Base-by-base conservation (phyloP, 306 rosid genomes). In the Sicyos baderoa region DNA sequence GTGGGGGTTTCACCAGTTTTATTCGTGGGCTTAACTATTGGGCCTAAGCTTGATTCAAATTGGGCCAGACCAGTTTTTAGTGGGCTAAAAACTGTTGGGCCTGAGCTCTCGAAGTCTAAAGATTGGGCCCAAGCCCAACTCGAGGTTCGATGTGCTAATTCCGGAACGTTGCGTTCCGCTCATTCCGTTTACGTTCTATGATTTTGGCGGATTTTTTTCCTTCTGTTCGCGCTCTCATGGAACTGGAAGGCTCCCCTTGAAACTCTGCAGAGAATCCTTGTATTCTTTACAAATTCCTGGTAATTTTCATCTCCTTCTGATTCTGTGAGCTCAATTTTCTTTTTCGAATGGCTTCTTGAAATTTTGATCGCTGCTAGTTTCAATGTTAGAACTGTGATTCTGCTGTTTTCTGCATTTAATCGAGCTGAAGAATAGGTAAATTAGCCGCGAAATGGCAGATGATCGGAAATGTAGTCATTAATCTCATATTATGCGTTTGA, bases 391-490 rank as follows among this genome's bases (percentile, higher is more conserved):
- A 22, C 54, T 21, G 29, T 45, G 37, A 45, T 0, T 45, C 1
- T 21, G 4, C 12, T 64, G 44, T 64, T 5, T 7, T 9, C 11
- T 64, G 21, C 18, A 45, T 19, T 65, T 22, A 4, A 4, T 13
- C 7, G 21, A 65, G 71, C 54, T 2, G 54, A 65, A 21, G 71
- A 19, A 65, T 22, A 63, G 19, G 32, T 13, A 22, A 45, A 21
- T 14, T 25, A 21, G 7, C 54, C 7, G 54, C 21, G 71, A 65
- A 45, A 45, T 45, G 71, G 71, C 0, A 0, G 15, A 65, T 6
- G 35, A 65, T 14, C 48, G 7, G 71, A 65, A 65, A 45, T 45
- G 71, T 27, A 65, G 54, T 19, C 71, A 21, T 22, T 45, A 42
- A 44, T 32, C 19, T 65, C 17, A 0, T 25, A 11, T 64, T 19